Evolutionary conservation across 1,284 basidiomycete genomes (phyloP), one percentile per base, ranked within the genome.

Genomic region (Porogramme epimiltina): DNA sequence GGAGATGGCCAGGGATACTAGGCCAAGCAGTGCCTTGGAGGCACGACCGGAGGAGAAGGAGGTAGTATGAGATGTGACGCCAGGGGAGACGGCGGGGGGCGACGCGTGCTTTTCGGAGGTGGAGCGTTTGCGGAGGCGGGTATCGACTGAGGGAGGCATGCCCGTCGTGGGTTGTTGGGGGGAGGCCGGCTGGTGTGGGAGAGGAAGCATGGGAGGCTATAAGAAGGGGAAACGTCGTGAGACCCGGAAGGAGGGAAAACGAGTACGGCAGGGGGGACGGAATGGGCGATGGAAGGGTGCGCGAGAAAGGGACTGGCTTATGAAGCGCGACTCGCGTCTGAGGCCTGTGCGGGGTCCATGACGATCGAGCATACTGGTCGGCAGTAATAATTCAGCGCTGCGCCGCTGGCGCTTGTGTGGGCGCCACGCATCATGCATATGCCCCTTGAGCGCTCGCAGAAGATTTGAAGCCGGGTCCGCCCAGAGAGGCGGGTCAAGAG

Each of bases 71-170:
- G 42, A 48, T 24, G 44, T 11, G 25, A 18, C 10, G 49, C 11
- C 3, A 19, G 47, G 26, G 40, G 4, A 9, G 44, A 37, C 9
- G 25, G 19, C 11, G 42, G 42, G 47, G 44, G 41, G 8, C 33
- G 45, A 3, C 2, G 56, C 10, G 28, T 31, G 28, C 37, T 60
- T 60, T 16, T 60, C 62, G 2, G 58, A 38, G n/a, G 50, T 22
- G 10, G 55, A 31, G 11, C 61, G 61, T 43, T 62, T 61, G 53
- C 62, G 62, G 20, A 64, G 55, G 41, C 51, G 42, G 15, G 54
- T 38, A 47, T 54, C 55, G 18, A 52, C 51, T 8, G 53, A 19
- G 45, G 53, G 38, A 40, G 62, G 31, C 62, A 64, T 64, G 56
- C 45, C 31, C 46, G 18, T 10, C 15, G 31, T n/a, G 39, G 45